Evolutionary conservation across 176 grass and related monocot species (phyloP), one percentile per base, ranked within the genome.

Genomic region (Panicum miliaceum): DNA sequence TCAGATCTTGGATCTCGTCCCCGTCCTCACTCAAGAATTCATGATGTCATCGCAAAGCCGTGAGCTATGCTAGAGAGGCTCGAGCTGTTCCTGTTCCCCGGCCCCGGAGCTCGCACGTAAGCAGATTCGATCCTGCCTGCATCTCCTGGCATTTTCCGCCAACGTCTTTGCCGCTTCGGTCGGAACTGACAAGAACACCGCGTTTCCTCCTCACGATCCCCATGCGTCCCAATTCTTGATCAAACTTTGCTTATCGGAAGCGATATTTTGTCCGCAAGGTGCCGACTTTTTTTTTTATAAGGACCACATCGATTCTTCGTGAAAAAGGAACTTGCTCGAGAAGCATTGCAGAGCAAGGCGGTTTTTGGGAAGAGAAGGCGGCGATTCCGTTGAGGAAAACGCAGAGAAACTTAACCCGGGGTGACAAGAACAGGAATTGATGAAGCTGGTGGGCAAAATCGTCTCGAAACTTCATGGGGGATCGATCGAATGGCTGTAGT

Each of bases 381-480:
- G 38, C 22, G 1, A 20, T 67, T 8, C 5, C 61, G 4, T 64
- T 12, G 34, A 16, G 25, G 50, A 68, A 73, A 27, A 40, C 7
- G n/a, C n/a, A 0, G 4, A 69, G n/a, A 60, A 68, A 60, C 64
- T 51, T 71, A 42, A 11, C 37, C 9, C n/a, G 1, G 12, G 14
- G 23, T 63, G 50, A 32, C 35, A 62, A 18, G 12, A 41, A 3
- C 8, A 32, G 46, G 5, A 27, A 48, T 32, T 32, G 29, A 32
- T 60, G 47, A 64, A 41, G 7, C 34, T 0, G 46, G 8, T 3
- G 26, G 14, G 14, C 32, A 35, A 84, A 79, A 46, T 58, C 76
- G 68, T 75, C 82, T 81, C 3, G 61, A 89, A 75, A 59, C 50
- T 81, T 89, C 68, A 84, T 12, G 15, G 7, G 26, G 8, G 9